A percentile compares a stretch with the other conserved stretches of the same genome.
phyloP scores from a whole-genome alignment of 176 grass and related monocot species.

The Thinopyrum elongatum region DNA sequence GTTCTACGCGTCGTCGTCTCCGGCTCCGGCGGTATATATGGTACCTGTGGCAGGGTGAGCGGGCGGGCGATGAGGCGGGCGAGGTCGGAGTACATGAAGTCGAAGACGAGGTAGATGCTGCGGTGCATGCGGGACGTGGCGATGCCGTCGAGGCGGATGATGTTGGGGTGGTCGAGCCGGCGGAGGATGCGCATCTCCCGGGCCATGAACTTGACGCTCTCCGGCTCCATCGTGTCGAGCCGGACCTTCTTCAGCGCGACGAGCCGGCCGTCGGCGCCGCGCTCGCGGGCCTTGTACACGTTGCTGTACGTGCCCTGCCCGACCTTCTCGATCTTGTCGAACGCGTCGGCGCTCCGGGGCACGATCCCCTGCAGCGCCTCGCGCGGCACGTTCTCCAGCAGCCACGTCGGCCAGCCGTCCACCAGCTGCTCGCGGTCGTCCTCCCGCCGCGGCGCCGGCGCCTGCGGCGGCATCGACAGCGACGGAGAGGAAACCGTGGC shows the following conservation, averaged over 20 bases:
- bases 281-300: constrained; percentile 74
- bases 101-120: constrained; percentile 83
- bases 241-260: constrained; percentile 71
- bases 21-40: neutral
- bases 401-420: constrained; percentile 69
- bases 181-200: constrained; percentile 55
- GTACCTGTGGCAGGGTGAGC: constrained; percentile 59
- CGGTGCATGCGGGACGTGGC: constrained; percentile 78
- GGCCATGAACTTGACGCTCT: constrained; percentile 62
- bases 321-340: constrained; percentile 73
- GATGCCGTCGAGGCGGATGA: constrained; percentile 60
- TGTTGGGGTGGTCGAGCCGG: constrained; percentile 66
- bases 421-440: constrained; percentile 46
- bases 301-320: constrained; percentile 81
- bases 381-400: constrained; percentile 42
- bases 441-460: neutral
- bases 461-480: neutral
- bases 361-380: constrained; percentile 55
- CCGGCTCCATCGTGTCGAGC: constrained; percentile 65
- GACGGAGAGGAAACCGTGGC: neutral
- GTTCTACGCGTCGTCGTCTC: neutral
- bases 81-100: constrained; percentile 69
- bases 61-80: constrained; percentile 35
- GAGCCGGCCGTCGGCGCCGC: constrained; percentile 45
- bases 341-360: constrained; percentile 58